A percentile compares a stretch with the other conserved stretches of the same genome.
phyloP scores from a whole-genome alignment of 2,329 filamentous ascomycete species.

The Tothia fuscella region DNA sequence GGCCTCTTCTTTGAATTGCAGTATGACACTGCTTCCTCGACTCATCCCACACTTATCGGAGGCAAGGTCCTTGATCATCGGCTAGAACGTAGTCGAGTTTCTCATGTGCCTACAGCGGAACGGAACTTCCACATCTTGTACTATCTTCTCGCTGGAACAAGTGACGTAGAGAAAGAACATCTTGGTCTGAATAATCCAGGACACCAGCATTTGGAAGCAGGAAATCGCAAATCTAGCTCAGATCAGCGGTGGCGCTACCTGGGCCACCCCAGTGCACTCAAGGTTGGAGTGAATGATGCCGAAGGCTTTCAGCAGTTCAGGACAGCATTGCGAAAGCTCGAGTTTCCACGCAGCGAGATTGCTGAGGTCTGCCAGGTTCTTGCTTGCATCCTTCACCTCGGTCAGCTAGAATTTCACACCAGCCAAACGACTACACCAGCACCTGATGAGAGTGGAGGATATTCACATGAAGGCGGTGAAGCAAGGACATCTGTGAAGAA shows the following conservation, averaged over 20 bases:
- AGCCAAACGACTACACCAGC: conserved; percentile 65
- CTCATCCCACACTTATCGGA: conserved; percentile 79
- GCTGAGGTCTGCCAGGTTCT: conserved; percentile 94
- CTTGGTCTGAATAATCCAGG: conserved; percentile 49
- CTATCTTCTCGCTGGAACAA: conserved; percentile 88
- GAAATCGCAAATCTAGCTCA: conserved; percentile 41
- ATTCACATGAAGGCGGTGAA: conserved; percentile 87
- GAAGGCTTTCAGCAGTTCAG: conserved; percentile 98
- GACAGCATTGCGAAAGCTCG: conserved; percentile 82
- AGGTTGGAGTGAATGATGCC: conserved; percentile 89
- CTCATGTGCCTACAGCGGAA: conserved; percentile 87
- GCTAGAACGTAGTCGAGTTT: conserved; percentile 80
- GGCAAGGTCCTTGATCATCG: conserved; percentile 91
- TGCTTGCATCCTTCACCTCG: conserved; percentile 90
- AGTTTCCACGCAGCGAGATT: conserved; percentile 87
- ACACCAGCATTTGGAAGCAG: conserved; percentile 29
- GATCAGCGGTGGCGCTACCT: conserved; percentile 91
- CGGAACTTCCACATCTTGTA: conserved; percentile 94
- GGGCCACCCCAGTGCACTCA: conserved; percentile 90
- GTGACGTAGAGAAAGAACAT: conserved; percentile 78
- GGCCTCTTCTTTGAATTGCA: conserved; percentile 93
- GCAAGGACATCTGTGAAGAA: conserved; percentile 82
- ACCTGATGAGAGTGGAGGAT: conserved; percentile 87
- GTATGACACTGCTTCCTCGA: conserved; percentile 79
- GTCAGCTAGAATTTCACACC: conserved; percentile 86